Evolutionary conservation across 139 green algal genomes (phyloP), one percentile per base, ranked within the genome.

Genomic region (Tetraselmis chui): DNA sequence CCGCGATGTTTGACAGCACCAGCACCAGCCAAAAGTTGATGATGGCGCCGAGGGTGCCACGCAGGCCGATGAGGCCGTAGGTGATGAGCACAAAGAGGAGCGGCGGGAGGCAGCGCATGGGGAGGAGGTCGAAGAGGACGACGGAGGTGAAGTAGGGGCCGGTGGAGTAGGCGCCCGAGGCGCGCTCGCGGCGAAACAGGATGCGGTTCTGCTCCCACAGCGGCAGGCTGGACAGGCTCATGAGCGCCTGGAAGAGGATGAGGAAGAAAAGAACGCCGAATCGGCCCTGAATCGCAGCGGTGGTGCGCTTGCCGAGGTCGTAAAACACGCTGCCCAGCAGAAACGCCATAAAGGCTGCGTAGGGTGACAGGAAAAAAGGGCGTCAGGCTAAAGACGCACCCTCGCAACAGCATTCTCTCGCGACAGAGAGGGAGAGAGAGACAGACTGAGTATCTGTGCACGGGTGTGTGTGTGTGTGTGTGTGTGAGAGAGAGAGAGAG

Each of bases 191-290:
- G 11, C 80, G 78, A 31, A 86, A 83, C 2, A 96, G 85, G 58
- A 92, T 84, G 22, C 89, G 84, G 59, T 93, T 88, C 67, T 91
- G 86, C 1, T 85, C 59, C 91, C 91, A 94, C 23, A 94, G 80
- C 29, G 91, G 91, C 82, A 94, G 81, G 0, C 87, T 91, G 59
- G 83, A 88, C 32, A 94, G 85, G n/a, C 84, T 87, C 32, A 89
- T 89, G 23, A 94, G 86, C 24, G 83, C 75, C 80, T 93, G 88
- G 88, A 91, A 94, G 27, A 93, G 82, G 22, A 91, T 59, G 75
- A 90, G 88, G 86, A 94, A 94, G 84, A 92, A 93, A 1, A 94
- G 85, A 18, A 82, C 76, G 58, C 89, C 91, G 32, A 93, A 88
- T 29, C 91, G 88, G 81, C 92, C 90, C 88, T 94, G 91, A 32